These are phyloP conservation scores for Phycomyces nitens DNA, from an alignment of 192 early-diverging fungal species.

Conservation along the genomic window DNA sequence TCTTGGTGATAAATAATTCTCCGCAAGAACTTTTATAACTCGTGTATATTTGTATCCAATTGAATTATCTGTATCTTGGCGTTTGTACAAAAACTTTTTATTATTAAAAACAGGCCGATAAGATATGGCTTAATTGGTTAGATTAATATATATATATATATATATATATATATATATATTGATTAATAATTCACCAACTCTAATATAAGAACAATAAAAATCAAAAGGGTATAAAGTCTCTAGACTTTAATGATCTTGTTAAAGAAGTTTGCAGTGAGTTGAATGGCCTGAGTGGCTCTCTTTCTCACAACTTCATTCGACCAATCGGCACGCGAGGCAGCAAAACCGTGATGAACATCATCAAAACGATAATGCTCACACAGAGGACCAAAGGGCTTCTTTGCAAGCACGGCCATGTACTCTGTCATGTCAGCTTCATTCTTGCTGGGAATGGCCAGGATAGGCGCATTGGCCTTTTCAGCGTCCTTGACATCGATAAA, in stretches of 20 bases:
- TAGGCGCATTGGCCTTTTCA: conserved; percentile 51
- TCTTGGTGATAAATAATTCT: too few relatives aligned
- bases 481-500: conserved; percentile 46
- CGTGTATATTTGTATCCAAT: too few relatives aligned
- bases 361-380: conserved; percentile 56
- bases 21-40: too few relatives aligned
- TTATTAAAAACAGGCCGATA: too few relatives aligned
- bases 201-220: not conserved
- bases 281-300: conserved; percentile 51
- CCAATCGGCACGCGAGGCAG: conserved; percentile 58
- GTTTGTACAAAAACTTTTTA: too few relatives aligned
- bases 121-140: too few relatives aligned
- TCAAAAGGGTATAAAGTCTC: not conserved
- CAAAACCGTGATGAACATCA: conserved; percentile 53
- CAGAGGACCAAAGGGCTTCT: conserved; percentile 48
- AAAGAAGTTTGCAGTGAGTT: conserved; percentile 49
- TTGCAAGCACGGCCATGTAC: conserved; percentile 35
- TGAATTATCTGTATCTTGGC: too few relatives aligned
- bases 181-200: too few relatives aligned
- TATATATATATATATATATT: too few relatives aligned
- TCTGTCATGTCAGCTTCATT: conserved; percentile 56
- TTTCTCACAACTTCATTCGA: conserved; percentile 36
- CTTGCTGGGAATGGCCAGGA: conserved; percentile 59
- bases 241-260: conserved; percentile 23
- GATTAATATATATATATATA: too few relatives aligned